These are phyloP conservation scores for Sugiyamaella japonica DNA, from an alignment of 1,139 yeast genomes.

Conservation along the genomic window DNA sequence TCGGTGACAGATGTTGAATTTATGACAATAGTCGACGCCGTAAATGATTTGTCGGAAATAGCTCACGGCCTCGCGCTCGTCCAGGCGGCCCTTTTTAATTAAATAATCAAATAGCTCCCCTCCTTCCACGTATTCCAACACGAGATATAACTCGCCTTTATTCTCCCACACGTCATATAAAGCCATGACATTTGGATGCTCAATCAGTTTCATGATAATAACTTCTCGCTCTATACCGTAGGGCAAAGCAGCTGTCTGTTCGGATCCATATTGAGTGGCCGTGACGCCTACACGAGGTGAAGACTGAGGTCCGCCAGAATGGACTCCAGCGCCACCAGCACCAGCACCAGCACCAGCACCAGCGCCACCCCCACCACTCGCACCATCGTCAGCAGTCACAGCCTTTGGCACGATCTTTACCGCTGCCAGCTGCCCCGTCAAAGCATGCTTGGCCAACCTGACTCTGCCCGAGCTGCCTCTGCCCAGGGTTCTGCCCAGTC, in stretches of 20 bases:
- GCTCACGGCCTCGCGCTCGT: constrained; percentile 84
- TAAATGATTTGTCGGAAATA: constrained; percentile 89
- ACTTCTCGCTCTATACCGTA: constrained; percentile 97
- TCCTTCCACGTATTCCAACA: constrained; percentile 94
- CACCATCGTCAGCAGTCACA: constrained; percentile 36
- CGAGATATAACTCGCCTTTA: constrained; percentile 79
- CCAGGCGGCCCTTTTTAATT: constrained; percentile 82
- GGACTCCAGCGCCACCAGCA: too few species aligned
- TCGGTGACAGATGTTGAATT: constrained; percentile 86
- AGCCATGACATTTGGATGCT: constrained; percentile 94
- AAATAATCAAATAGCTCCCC: constrained; percentile 94
- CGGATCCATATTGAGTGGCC: constrained; percentile 10
- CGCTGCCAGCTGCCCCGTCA: constrained; percentile 89
- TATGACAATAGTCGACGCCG: constrained; percentile 93
- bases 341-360: constrained; percentile 24
- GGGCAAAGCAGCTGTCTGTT: constrained; percentile 61
- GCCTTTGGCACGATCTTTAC: constrained; percentile 94
- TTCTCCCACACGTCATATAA: constrained; percentile 98
- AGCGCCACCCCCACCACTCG: constrained; percentile 26
- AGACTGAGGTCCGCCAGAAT: too few species aligned
- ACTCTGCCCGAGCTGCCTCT: constrained; percentile 96
- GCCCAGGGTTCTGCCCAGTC: constrained; percentile 89
- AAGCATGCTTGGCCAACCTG: constrained; percentile 80
- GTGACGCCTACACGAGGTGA: not conserved
- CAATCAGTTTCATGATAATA: constrained; percentile 83